Evolutionary conservation across 495 filamentous ascomycete species (phyloP).

Genomic region (Hypoxylon subgilvum): DNA sequence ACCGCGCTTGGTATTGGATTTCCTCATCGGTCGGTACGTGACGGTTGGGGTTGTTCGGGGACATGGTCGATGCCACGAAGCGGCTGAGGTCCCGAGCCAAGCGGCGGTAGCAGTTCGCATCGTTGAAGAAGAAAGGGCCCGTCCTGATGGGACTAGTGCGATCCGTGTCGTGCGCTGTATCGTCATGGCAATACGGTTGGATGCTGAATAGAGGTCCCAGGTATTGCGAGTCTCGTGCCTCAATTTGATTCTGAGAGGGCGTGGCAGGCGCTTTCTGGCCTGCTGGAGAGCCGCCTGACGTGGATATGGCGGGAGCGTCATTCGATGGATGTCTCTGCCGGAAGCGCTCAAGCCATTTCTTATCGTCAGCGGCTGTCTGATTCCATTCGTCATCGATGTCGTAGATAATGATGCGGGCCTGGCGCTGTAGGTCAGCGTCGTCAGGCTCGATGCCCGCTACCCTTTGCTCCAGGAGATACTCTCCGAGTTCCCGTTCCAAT

Average conservation of each 20-base stretch:
- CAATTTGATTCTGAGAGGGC: slow-evolving; percentile 6
- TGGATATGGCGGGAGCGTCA: slow-evolving; percentile 1
- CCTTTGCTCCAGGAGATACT: slow-evolving; percentile 58
- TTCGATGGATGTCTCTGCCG: slow-evolving; percentile 43
- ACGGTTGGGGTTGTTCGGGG: slow-evolving; percentile 58
- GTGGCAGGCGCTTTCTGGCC: neutral
- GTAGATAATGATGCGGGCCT: slow-evolving; percentile 70
- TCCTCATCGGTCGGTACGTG: slow-evolving; percentile 61
- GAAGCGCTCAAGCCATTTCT: slow-evolving; percentile 61
- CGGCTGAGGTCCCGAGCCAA: slow-evolving; percentile 55
- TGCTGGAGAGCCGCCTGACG: slow-evolving; percentile 16
- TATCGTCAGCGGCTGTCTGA: slow-evolving; percentile 73
- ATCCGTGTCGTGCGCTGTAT: neutral
- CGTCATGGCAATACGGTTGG: neutral
- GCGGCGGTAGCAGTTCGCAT: slow-evolving; percentile 61
- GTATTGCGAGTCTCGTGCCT: slow-evolving; percentile 18
- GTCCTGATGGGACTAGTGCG: slow-evolving; percentile 34
- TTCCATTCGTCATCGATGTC: slow-evolving; percentile 72
- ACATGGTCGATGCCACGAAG: slow-evolving; percentile 56
- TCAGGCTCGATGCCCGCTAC: slow-evolving; percentile 59
- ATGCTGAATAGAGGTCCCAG: slow-evolving; percentile 12
- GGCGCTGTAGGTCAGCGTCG: slow-evolving; percentile 66
- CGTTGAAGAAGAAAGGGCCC: slow-evolving; percentile 52
- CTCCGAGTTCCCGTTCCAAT: slow-evolving; percentile 64
- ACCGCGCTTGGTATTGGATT: slow-evolving; percentile 61